These are phyloP conservation scores for Capsicum chinense DNA, from an alignment of 257 asterid species.

Conservation along the genomic window DNA sequence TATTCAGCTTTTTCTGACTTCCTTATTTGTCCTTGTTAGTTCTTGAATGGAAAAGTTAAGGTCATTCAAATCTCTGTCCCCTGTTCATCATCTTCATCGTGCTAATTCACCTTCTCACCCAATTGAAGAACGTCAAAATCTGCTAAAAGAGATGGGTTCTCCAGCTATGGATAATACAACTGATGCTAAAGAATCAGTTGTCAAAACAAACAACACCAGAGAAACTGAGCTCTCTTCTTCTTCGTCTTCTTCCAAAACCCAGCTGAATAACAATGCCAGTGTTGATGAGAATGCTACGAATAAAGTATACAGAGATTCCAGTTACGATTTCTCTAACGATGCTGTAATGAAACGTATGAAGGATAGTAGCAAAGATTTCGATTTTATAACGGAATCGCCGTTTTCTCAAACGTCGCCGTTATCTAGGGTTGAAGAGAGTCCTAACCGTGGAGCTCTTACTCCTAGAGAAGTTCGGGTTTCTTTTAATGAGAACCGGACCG, in stretches of 20 bases:
- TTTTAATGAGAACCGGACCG: slow-evolving; percentile 37
- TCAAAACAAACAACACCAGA: slow-evolving; percentile 28
- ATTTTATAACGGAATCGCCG: slow-evolving; percentile 51
- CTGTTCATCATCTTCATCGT: slow-evolving; percentile 28
- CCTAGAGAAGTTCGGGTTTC: slow-evolving; percentile 63
- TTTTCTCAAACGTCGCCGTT: slow-evolving; percentile 49
- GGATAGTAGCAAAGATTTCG: slow-evolving; percentile 44
- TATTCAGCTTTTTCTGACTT: not conserved
- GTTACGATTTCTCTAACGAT: slow-evolving; percentile 61
- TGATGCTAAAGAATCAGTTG: slow-evolving; percentile 32
- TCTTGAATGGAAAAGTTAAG: slow-evolving; percentile 41
- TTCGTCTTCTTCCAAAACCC: not conserved
- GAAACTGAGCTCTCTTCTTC: slow-evolving; percentile 28
- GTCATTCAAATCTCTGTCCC: slow-evolving; percentile 37
- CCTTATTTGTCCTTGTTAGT: not conserved
- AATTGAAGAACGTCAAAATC: slow-evolving; percentile 38
- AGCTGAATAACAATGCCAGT: slow-evolving; percentile 25
- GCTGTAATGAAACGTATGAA: slow-evolving; percentile 35
- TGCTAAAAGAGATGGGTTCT: slow-evolving; percentile 29
- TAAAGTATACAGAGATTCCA: slow-evolving; percentile 46
- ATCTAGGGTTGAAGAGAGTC: slow-evolving; percentile 58
- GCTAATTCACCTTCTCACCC: slow-evolving; percentile 21
- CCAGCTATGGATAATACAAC: slow-evolving; percentile 24
- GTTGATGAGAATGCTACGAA: slow-evolving; percentile 16
- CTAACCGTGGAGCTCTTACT: slow-evolving; percentile 42